A percentile compares a stretch with the other conserved stretches of the same genome.
Conservation (phyloP, 177 flowering plant species). For the Telopea speciosissima region DNA sequence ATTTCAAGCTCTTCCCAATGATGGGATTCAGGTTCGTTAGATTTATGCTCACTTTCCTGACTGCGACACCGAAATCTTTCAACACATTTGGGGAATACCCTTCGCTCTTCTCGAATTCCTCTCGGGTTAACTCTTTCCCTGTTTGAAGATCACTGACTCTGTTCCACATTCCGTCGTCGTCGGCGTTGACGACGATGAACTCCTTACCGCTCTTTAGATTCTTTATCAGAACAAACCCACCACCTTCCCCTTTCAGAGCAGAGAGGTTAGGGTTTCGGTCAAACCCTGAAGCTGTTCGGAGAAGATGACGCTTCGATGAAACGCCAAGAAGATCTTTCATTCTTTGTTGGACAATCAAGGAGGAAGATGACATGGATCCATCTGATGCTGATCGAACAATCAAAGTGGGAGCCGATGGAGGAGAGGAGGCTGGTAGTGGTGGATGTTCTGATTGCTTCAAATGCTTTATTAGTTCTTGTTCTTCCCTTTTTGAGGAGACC, state of each 20-base stretch:
- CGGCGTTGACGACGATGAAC: constrained; percentile 62
- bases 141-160: constrained; percentile 68
- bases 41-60: constrained; percentile 16
- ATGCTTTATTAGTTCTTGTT: constrained; percentile 3
- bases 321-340: constrained; percentile 45
- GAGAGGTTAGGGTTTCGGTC: constrained; percentile 8
- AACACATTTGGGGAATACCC: constrained; percentile 77
- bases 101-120: constrained; percentile 78
- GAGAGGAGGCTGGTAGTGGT: neutral
- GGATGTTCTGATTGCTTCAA: constrained; percentile 9
- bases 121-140: constrained; percentile 71
- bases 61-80: neutral
- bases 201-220: constrained; percentile 84
- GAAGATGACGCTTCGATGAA: constrained; percentile 38
- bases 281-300: constrained; percentile 35
- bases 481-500: too few relatives aligned
- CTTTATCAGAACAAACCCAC: constrained; percentile 60
- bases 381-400: constrained; percentile 63
- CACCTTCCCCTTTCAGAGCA: constrained; percentile 15
- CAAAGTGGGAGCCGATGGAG: neutral
- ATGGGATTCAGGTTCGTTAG: constrained; percentile 16
- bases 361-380: constrained; percentile 34
- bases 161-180: constrained; percentile 67
- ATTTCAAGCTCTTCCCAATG: constrained; percentile 38
- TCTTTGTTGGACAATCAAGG: constrained; percentile 23